These are phyloP conservation scores for Beauveria australis DNA, from an alignment of 2,329 filamentous ascomycete species.

Conservation along the genomic window DNA sequence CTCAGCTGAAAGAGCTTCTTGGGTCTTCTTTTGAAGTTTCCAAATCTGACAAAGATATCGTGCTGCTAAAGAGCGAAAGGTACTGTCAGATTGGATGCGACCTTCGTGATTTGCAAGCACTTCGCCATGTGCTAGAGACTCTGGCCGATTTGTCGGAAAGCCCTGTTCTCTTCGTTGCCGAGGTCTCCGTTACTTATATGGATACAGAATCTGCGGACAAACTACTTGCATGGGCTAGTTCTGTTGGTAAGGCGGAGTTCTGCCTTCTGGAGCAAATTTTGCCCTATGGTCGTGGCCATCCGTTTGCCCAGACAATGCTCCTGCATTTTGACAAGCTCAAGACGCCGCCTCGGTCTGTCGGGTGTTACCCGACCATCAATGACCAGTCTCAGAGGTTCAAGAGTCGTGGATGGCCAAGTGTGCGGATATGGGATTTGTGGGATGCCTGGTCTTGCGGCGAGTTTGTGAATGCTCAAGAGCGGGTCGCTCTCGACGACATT, in stretches of 20 bases:
- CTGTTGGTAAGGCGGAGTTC: slow-evolving; percentile 65
- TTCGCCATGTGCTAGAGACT: slow-evolving; percentile 51
- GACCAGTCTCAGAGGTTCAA: slow-evolving; percentile 63
- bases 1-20: slow-evolving; percentile 41
- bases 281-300: slow-evolving; percentile 67
- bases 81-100: slow-evolving; percentile 81
- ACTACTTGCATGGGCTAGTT: slow-evolving; percentile 71
- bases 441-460: slow-evolving; percentile 65
- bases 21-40: slow-evolving; percentile 24
- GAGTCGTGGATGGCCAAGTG: slow-evolving; percentile 56
- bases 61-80: slow-evolving; percentile 57
- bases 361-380: slow-evolving; percentile 57
- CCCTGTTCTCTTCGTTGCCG: slow-evolving; percentile 71
- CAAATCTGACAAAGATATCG: slow-evolving; percentile 30
- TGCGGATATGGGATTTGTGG: slow-evolving; percentile 66
- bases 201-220: slow-evolving; percentile 62
- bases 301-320: slow-evolving; percentile 82
- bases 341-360: slow-evolving; percentile 67
- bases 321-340: slow-evolving; percentile 73
- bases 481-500: slow-evolving; percentile 55
- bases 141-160: slow-evolving; percentile 51
- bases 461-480: slow-evolving; percentile 55
- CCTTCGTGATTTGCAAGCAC: slow-evolving; percentile 54
- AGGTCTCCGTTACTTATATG: slow-evolving; percentile 92
- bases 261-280: slow-evolving; percentile 82